Base-by-base conservation (phyloP, 78 protist species). In the Tieghemostelium lacteum region DNA sequence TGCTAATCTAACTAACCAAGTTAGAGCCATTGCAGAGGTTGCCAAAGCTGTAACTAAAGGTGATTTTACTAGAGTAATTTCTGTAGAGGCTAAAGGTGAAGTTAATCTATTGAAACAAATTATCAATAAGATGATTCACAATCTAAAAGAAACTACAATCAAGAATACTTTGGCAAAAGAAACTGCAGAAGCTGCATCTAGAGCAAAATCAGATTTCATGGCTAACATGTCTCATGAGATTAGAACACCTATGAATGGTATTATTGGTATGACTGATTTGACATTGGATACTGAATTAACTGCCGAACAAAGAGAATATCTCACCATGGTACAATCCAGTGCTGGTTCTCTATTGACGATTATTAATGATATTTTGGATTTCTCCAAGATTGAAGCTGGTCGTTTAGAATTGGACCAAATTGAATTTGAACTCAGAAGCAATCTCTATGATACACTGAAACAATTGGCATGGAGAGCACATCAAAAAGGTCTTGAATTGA, bases 201-300 rank as follows among this genome's bases (percentile, higher is more conserved):
- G 85, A 26, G 94, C 96, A 36, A 88, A 94, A 49, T 76, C 94
- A 0, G 92, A 94, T 45, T 94, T 94, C 34, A 67, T 94, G 85
- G 92, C 92, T 0, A 69, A 63, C 3, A 94, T 94, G 96, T 85
- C 93, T 12, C 96, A 94, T 17, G 96, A 94, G 49, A 94, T 94
- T 58, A 26, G 96, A n/a, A 94, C 96, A 17, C 96, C 96, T 24
- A 88, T 94, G 96, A 85, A 85, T 33, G 96, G 94, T 60, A 86
- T 94, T 37, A 94, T 94, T 34, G 96, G 96, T 64, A 88, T 94
- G 94, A 85, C 93, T 0, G 96, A 94, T 33, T 71, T 89, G 19
- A 89, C 87, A 12, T 39, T 89, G 24, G 86, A 74, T 61, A 89
- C 88, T 0, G 83, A 80, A 10, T 24, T 89, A 28, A 76, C 60